These are phyloP conservation scores for Oryza brachyantha DNA, from an alignment of 176 grass and related monocot species.

Conservation along the genomic window DNA sequence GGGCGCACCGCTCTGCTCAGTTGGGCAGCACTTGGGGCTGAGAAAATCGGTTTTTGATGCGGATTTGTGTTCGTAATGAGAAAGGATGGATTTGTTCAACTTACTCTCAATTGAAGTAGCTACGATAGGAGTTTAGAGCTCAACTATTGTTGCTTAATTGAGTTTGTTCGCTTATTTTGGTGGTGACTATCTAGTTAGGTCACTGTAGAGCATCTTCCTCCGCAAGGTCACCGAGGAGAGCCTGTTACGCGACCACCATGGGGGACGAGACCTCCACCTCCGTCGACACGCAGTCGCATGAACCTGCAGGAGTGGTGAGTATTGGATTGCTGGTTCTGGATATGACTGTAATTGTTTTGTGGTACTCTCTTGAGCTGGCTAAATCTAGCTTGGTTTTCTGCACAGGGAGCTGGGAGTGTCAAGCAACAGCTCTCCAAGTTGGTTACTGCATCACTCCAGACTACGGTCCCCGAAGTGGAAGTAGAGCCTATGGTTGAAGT, in stretches of 20 bases:
- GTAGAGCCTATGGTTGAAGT: slow-evolving; percentile 77
- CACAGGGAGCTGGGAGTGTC: slow-evolving; percentile 60
- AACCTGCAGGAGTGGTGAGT: slow-evolving; percentile 24
- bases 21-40: neutral
- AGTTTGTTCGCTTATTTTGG: slow-evolving; percentile 4
- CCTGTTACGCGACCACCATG: slow-evolving; percentile 47
- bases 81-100: neutral
- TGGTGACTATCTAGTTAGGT: slow-evolving; percentile 61
- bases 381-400: neutral
- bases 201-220: slow-evolving; percentile 49
- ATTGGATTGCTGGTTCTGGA: neutral
- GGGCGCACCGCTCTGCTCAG: too few species aligned
- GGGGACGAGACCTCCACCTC: slow-evolving; percentile 65
- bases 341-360: neutral
- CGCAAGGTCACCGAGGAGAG: neutral
- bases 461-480: slow-evolving; percentile 58
- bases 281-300: slow-evolving; percentile 12
- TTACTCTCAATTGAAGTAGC: neutral
- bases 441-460: slow-evolving; percentile 47
- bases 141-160: neutral
- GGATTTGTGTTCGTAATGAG: neutral
- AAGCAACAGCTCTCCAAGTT: slow-evolving; percentile 80
- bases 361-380: neutral
- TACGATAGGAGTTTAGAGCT: neutral
- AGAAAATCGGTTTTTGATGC: neutral